phyloP scores from a whole-genome alignment of 768 basidiomycete species.

The Xanthoconium purpureum region DNA sequence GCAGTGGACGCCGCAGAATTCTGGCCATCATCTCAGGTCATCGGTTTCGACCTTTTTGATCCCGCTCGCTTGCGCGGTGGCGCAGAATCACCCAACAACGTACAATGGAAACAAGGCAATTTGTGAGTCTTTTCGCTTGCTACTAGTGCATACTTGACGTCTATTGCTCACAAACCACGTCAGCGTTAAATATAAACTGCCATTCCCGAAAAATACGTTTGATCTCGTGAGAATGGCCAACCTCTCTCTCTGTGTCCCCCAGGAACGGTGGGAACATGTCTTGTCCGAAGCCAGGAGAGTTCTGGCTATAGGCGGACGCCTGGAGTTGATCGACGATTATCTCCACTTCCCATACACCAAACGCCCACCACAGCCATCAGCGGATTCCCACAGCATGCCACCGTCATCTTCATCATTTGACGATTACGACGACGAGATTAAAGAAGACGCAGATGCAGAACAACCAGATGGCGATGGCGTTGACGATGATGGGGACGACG shows the following conservation, averaged over 20 bases:
- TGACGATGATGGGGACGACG: conserved; percentile 30
- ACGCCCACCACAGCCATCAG: conserved; percentile 17
- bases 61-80: conserved; percentile 34
- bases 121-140: conserved; percentile 48
- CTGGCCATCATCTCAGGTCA: conserved; percentile 62
- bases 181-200: conserved; percentile 55
- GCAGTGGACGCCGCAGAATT: conserved; percentile 52
- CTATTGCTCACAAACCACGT: conserved; percentile 13
- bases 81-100: conserved; percentile 34
- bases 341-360: conserved; percentile 58
- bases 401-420: conserved; percentile 21
- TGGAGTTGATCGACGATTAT: conserved; percentile 76
- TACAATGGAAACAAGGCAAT: conserved; percentile 58
- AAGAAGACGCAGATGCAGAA: conserved; percentile 21
- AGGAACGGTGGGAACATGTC: conserved; percentile 56
- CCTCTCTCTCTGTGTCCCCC: conserved; percentile 58
- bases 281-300: conserved; percentile 62
- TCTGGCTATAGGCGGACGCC: conserved; percentile 53
- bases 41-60: conserved; percentile 63
- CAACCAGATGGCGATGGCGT: conserved; percentile 5
- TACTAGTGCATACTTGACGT: background rate
- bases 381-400: background rate
- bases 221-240: conserved; percentile 76
- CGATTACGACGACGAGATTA: conserved; percentile 13
- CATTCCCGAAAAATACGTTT: conserved; percentile 61